phyloP scores from a whole-genome alignment of 2,329 filamentous ascomycete species.

The Fusarium coicis region DNA sequence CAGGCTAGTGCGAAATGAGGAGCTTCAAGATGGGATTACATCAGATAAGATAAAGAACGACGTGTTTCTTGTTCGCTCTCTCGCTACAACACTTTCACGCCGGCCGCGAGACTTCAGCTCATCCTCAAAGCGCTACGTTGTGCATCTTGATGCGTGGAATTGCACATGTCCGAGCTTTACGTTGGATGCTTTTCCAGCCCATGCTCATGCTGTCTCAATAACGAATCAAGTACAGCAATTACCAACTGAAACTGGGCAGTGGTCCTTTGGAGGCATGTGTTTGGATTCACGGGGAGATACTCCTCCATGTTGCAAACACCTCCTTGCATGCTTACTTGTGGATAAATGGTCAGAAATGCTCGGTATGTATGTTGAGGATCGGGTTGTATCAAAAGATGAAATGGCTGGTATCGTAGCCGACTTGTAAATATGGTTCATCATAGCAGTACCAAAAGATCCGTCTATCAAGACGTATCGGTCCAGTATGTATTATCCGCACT shows the following conservation, averaged over 20 bases:
- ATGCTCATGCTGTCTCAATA: conserved; percentile 8
- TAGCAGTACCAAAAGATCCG: conserved; percentile 5
- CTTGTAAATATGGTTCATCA: conserved; percentile 39
- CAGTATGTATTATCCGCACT: conserved; percentile 38
- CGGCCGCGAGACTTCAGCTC: conserved; percentile 25
- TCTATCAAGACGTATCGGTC: conserved; percentile 13
- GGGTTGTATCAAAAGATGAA: conserved; percentile 69
- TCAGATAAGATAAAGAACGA: conserved; percentile 33
- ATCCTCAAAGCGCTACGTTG: conserved; percentile 66
- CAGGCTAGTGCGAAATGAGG: conserved; percentile 52
- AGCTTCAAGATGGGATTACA: neutral
- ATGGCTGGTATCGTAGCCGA: conserved; percentile 75
- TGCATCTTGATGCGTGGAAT: conserved; percentile 82
- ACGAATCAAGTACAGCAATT: neutral
- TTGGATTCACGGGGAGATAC: conserved; percentile 52
- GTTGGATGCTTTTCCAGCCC: conserved; percentile 71
- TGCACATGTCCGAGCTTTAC: conserved; percentile 90
- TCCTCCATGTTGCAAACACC: conserved; percentile 83
- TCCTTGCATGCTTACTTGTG: conserved; percentile 83
- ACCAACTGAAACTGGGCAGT: conserved; percentile 22
- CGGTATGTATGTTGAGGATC: conserved; percentile 64
- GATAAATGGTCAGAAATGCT: conserved; percentile 72
- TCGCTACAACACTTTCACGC: conserved; percentile 50
- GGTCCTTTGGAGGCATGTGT: conserved; percentile 63
- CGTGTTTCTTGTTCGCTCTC: conserved; percentile 74